Evolutionary conservation across 2,329 filamentous ascomycete species (phyloP).

Genomic region (Ophiognomonia clavigignenti-juglandacearum): DNA sequence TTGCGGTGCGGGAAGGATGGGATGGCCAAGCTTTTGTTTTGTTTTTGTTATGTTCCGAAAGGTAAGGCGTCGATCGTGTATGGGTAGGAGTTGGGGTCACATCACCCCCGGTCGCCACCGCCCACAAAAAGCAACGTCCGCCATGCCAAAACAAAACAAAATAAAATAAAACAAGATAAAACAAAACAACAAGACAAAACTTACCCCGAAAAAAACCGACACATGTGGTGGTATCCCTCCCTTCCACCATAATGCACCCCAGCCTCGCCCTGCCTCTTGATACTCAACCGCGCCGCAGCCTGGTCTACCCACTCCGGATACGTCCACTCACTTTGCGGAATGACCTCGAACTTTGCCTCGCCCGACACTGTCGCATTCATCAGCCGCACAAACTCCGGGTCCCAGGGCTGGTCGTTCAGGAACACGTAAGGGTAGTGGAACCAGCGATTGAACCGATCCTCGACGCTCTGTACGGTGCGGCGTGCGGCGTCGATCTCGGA

Average conservation of each 20-base stretch:
- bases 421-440: constrained; percentile 43
- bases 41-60: too few species aligned
- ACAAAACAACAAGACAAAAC: too few species aligned
- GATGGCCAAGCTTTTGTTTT: too few species aligned
- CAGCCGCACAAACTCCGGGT: constrained; percentile 31
- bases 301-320: constrained; percentile 30
- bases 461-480: constrained; percentile 34
- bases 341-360: constrained; percentile 35
- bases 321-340: constrained; percentile 35
- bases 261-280: constrained; percentile 23
- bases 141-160: too few species aligned
- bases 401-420: constrained; percentile 40
- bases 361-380: constrained; percentile 32
- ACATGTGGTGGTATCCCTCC: constrained; percentile 36
- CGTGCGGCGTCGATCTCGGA: constrained; percentile 34
- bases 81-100: too few species aligned
- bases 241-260: constrained; percentile 33
- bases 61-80: too few species aligned
- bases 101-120: too few species aligned
- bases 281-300: constrained; percentile 18
- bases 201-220: constrained; percentile 37
- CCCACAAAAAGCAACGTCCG: too few species aligned
- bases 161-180: too few species aligned
- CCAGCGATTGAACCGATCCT: constrained; percentile 40
- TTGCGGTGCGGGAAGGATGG: too few species aligned